Evolutionary conservation across 78 protist species (phyloP), one percentile per base, ranked within the genome.

Genomic region (Goniomonas avonlea): DNA sequence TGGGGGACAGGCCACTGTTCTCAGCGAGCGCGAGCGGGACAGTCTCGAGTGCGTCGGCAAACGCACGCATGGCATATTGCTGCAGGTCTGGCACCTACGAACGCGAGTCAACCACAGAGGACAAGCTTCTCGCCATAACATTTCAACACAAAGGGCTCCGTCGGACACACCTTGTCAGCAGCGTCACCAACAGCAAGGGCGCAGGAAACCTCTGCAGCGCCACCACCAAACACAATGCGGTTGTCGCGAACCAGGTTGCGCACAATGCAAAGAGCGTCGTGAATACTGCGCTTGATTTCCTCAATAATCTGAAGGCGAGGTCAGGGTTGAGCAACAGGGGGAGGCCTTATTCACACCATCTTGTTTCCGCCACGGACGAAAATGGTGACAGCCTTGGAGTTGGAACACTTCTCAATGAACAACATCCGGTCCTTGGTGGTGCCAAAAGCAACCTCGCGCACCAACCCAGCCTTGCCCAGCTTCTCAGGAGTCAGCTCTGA

Each of bases 1-100:
- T 89, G 32, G 96, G 86, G 43, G 86, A 56, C 29, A 96, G 82
- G 15, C 68, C 77, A 41, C 61, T 47, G 60, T 70, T 98, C 79
- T 91, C 97, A n/a, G 99, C 99, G 2, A 98, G 90, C 37, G 98
- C 96, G 25, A 93, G 27, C 21, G 99, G 99, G 41, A 95, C 85
- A 41, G 90, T 81, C 63, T 96, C 99, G 18, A 98, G 89, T 15
- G 99, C 99, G 20, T 94, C 98, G 0, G 98, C 94, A 70, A 96
- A 98, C 20, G 98, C 96, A 29, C 98, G 89, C 61, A 96, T 86
- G 32, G 98, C 98, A 73, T 93, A 95, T 85, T 95, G 98, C 85
- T 94, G 98, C 32, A 91, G 65, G 31, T 80, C 34, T 35, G 92
- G 37, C 17, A 90, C 58, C 81, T 89, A n/a, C n/a, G n/a, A n/a